Evolutionary conservation across 208 protist species (phyloP).

Genomic region (Wallacemonas sp.): DNA sequence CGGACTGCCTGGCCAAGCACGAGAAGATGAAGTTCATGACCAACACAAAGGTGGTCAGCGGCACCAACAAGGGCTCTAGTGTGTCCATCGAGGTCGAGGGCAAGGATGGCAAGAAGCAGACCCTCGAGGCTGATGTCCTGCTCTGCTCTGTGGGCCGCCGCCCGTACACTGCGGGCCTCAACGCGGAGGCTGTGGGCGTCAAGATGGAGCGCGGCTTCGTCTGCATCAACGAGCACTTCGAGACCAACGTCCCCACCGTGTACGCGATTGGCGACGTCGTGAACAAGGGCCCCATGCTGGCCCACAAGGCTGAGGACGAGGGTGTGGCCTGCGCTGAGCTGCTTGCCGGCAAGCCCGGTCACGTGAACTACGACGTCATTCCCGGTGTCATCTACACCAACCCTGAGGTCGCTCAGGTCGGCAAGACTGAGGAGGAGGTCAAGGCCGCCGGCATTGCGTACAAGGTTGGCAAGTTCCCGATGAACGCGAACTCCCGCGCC

Average conservation of each 20-base stretch:
- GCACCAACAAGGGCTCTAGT: constrained; percentile 68
- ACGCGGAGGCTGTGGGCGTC: constrained; percentile 94
- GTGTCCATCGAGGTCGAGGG: constrained; percentile 91
- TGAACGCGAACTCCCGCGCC: constrained; percentile 98
- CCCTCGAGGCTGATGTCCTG: constrained; percentile 91
- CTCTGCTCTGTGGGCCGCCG: constrained; percentile 97
- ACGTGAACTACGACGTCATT: constrained; percentile 98
- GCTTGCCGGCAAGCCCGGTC: constrained; percentile 90
- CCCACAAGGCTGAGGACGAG: constrained; percentile 99
- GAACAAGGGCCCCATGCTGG: constrained; percentile 98
- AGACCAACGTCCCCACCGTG: constrained; percentile 94
- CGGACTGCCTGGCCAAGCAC: constrained; percentile 80
- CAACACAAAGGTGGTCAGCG: constrained; percentile 88
- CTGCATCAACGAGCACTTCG: constrained; percentile 94
- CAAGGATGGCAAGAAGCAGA: constrained; percentile 87
- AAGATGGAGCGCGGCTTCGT: constrained; percentile 91
- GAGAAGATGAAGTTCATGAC: constrained; percentile 93
- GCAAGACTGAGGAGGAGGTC: constrained; percentile 97
- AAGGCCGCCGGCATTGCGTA: constrained; percentile 93
- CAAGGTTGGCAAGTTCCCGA: constrained; percentile 98
- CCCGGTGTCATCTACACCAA: constrained; percentile 99
- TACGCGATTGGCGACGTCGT: constrained; percentile 99
- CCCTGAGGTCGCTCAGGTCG: constrained; percentile 98
- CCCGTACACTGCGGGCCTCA: constrained; percentile 94
- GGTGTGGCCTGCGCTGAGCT: constrained; percentile 95